phyloP scores from a whole-genome alignment of 108 stramenopile species.

The Skeletonema grethae region DNA sequence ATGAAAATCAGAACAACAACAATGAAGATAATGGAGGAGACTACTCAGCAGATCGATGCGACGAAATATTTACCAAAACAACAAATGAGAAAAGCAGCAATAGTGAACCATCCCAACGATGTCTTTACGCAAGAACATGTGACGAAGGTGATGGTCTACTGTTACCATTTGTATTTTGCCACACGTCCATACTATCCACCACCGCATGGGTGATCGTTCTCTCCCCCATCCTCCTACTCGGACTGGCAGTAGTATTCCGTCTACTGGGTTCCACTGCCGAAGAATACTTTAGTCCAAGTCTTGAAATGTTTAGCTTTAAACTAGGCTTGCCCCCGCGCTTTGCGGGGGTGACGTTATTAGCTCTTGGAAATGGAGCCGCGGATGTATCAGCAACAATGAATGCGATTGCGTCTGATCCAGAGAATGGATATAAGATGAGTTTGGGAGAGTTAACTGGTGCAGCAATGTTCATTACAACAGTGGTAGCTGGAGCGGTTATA shows the following conservation, averaged over 20 bases:
- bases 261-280: constrained; percentile 94
- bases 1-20: constrained; percentile 7
- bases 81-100: constrained; percentile 9
- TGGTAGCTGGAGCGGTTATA: constrained; percentile 84
- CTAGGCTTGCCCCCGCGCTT: constrained; percentile 92
- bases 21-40: constrained; percentile 21
- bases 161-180: constrained; percentile 74
- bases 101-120: constrained; percentile 43
- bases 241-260: constrained; percentile 82
- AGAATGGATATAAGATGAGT: constrained; percentile 81
- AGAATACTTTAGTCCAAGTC: constrained; percentile 91
- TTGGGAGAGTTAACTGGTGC: constrained; percentile 95
- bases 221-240: constrained; percentile 63
- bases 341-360: constrained; percentile 95
- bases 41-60: constrained; percentile 31
- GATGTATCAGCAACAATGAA: constrained; percentile 93
- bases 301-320: constrained; percentile 88
- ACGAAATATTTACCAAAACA: constrained; percentile 15
- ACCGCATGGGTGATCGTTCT: constrained; percentile 51
- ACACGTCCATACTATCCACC: constrained; percentile 26
- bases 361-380: constrained; percentile 97
- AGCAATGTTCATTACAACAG: constrained; percentile 88
- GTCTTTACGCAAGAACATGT: constrained; percentile 74
- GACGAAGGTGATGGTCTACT: constrained; percentile 67
- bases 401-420: constrained; percentile 69